Percentiles rank a stretch among this genome's conserved stretches.
Conservation (phyloP, 2,329 filamentous ascomycete species). For the Cladosporium sphaerospermum region DNA sequence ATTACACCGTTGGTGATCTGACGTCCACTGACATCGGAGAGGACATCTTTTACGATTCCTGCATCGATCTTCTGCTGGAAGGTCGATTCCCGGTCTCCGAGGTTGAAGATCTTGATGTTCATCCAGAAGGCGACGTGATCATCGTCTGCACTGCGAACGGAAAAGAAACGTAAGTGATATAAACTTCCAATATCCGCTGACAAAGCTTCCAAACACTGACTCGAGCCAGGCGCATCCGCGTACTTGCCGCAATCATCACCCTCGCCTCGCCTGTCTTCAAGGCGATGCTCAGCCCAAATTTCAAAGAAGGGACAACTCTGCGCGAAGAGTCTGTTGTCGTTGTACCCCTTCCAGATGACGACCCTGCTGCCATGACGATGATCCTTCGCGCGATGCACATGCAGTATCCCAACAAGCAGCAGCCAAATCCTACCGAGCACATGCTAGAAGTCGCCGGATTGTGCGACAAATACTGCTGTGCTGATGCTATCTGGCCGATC, state of each 20-base stretch:
- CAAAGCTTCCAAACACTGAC: too few relatives aligned
- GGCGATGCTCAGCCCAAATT: constrained; percentile 10
- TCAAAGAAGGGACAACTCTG: constrained; percentile 12
- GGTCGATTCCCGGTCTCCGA: background rate
- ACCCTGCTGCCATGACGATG: background rate
- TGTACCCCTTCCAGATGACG: background rate
- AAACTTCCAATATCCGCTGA: too few relatives aligned
- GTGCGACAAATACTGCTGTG: background rate
- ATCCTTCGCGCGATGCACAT: background rate
- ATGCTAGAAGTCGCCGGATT: background rate
- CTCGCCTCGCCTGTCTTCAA: constrained; percentile 15
- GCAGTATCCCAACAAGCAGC: background rate
- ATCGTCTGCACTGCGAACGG: background rate
- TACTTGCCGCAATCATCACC: constrained; percentile 10
- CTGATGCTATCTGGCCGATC: background rate
- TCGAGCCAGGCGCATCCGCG: background rate
- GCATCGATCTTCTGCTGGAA: too few relatives aligned
- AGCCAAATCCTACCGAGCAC: background rate
- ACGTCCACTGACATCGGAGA: too few relatives aligned
- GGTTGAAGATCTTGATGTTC: background rate
- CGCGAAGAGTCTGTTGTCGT: background rate
- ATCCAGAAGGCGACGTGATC: background rate
- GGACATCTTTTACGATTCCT: too few relatives aligned
- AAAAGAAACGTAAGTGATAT: background rate
- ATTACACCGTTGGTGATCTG: too few relatives aligned